Evolutionary conservation across 2,329 filamentous ascomycete species (phyloP), one percentile per base, ranked within the genome.

Genomic region (Trichoderma sp.): DNA sequence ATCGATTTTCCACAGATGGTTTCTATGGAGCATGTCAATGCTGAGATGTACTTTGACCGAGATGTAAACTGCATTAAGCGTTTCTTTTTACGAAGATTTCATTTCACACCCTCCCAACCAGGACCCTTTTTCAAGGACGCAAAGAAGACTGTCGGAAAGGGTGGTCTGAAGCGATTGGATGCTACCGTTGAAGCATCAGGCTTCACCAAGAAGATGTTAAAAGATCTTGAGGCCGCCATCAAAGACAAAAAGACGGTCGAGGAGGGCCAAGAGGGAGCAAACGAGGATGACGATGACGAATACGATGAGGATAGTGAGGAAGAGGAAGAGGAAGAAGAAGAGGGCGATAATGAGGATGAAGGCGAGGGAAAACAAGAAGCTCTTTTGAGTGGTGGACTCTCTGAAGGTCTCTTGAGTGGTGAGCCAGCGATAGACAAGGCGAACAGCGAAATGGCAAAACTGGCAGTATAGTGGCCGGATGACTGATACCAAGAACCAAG

Each of bases 1-100:
- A 99, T 99, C 77, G 97, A 99, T 83, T 99, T 99, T 79, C 96
- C 96, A 0, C 96, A 99, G 80, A 98, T 98, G 92, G 90, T 99
- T 2, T 98, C 95, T 1, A 94, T 97, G 80, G 94, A 97, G 76
- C 96, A 99, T 79, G 83, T 86, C 43, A 98, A 99, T 78, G 97
- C 96, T 20, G 92, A 97, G 79, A 97, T 95, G 88, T 98, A 99
- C 82, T 99, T 99, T 80, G 93, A 98, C 79, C 91, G 96, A 74
- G 96, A 99, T 77, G 95, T 99, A 15, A 90, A 93, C 74, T 99
- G 97, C 81, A 92, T 99, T 77, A 98, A 98, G 83, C 90, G 93
- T 36, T 99, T 97, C 81, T 99, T 99, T 79, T 87, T 93, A 78
- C 88, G 95, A 26, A 90, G 94, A 34, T 99, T 97, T 81, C 91